Conservation (phyloP, 2,329 filamentous ascomycete species). For the Pezicula carpinea region DNA sequence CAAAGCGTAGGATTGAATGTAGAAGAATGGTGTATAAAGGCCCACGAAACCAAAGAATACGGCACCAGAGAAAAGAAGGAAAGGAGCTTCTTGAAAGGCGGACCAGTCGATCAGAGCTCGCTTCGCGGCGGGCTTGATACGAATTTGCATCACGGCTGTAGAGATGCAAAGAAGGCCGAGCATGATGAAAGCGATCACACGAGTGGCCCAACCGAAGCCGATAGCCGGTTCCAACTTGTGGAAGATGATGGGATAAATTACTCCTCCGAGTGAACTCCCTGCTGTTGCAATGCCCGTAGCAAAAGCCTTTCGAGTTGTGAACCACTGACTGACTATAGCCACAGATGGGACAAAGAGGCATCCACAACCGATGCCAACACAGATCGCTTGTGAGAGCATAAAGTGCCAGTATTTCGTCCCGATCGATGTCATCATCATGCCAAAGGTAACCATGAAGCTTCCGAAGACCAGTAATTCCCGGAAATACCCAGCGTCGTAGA, state of each 20-base stretch:
- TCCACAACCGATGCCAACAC: slow-evolving; percentile 40
- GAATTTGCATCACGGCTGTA: neutral
- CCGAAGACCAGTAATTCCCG: slow-evolving; percentile 35
- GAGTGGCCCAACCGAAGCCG: slow-evolving; percentile 8
- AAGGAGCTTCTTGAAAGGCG: slow-evolving; percentile 5
- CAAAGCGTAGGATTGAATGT: slow-evolving; percentile 13
- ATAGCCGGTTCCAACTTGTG: slow-evolving; percentile 37
- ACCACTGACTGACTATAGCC: slow-evolving; percentile 52
- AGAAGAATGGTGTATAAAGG: slow-evolving; percentile 18
- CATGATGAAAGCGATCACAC: slow-evolving; percentile 7
- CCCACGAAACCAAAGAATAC: slow-evolving; percentile 38
- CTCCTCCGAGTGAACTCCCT: slow-evolving; percentile 56
- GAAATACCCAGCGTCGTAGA: slow-evolving; percentile 44
- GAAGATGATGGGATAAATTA: slow-evolving; percentile 56
- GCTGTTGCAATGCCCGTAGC: slow-evolving; percentile 35
- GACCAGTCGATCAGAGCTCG: neutral
- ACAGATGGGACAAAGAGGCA: slow-evolving; percentile 42
- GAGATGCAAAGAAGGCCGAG: neutral
- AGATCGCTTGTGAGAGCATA: slow-evolving; percentile 40
- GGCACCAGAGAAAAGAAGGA: slow-evolving; percentile 33
- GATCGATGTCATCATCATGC: slow-evolving; percentile 39
- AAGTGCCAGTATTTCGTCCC: slow-evolving; percentile 38
- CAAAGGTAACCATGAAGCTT: slow-evolving; percentile 38
- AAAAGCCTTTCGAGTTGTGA: slow-evolving; percentile 28
- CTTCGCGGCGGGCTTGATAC: neutral